phyloP scores from a whole-genome alignment of 371 early-diverging fungal species.

The Rhizopus delemar region DNA sequence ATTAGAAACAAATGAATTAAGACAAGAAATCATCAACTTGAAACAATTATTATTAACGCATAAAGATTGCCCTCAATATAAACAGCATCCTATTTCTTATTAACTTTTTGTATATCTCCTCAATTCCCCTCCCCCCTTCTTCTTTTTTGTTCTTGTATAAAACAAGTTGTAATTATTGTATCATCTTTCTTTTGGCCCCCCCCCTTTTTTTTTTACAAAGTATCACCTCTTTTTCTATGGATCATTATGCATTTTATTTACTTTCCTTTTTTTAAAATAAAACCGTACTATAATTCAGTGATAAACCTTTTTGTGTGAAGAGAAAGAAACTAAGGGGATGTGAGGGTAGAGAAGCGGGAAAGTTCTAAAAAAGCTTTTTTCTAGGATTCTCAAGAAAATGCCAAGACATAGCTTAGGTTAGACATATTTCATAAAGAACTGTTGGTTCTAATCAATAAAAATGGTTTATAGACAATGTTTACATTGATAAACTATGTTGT shows the following conservation, averaged over 20 bases:
- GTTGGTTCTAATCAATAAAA: neutral
- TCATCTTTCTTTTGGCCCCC: too few species aligned
- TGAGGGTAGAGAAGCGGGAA: neutral
- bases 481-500: neutral
- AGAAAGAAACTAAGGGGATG: neutral
- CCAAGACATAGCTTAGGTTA: neutral
- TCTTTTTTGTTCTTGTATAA: too few species aligned
- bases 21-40: constrained; percentile 50
- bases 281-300: too few species aligned
- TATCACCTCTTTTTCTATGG: too few species aligned
- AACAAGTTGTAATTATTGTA: too few species aligned
- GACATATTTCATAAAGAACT: neutral
- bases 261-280: too few species aligned
- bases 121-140: too few species aligned
- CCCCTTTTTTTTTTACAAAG: too few species aligned
- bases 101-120: neutral
- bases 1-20: constrained; percentile 37
- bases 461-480: too few species aligned
- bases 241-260: too few species aligned
- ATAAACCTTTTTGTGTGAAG: too few species aligned
- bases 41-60: constrained; percentile 55
- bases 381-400: neutral
- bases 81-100: neutral
- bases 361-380: too few species aligned
- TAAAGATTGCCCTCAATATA: constrained; percentile 45